Conservation (phyloP, 148 eudicot genomes). For the Persicaria maculosa region DNA sequence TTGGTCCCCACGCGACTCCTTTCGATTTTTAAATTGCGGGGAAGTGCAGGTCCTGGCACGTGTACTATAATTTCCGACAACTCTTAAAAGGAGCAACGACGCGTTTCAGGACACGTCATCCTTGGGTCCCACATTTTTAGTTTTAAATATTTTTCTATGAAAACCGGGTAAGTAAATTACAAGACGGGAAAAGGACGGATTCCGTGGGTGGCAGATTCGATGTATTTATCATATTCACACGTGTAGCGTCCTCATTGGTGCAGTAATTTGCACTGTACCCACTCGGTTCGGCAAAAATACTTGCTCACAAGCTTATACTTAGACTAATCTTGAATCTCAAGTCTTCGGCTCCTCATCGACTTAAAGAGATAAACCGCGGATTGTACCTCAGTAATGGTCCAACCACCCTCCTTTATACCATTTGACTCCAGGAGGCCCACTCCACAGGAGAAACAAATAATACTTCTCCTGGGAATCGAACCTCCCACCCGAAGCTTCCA, state of each 20-base stretch:
- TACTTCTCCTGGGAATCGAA: too few relatives aligned
- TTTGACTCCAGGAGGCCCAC: too few relatives aligned
- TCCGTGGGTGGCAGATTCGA: conserved; percentile 8
- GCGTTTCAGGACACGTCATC: conserved; percentile 7
- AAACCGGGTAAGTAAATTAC: neutral
- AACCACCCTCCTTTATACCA: too few relatives aligned
- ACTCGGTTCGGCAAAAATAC: too few relatives aligned
- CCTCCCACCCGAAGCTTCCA: too few relatives aligned
- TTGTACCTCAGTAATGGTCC: too few relatives aligned
- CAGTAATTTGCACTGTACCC: too few relatives aligned
- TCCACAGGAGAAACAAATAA: too few relatives aligned
- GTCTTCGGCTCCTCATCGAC: too few relatives aligned
- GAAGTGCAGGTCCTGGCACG: neutral
- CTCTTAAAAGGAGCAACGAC: neutral
- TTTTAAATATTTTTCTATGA: neutral
- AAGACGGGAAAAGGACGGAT: neutral
- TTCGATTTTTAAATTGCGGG: neutral
- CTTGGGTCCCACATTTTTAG: neutral
- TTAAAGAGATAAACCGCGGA: too few relatives aligned
- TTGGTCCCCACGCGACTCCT: conserved; percentile 4
- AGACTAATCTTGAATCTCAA: too few relatives aligned
- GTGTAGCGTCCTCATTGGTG: neutral
- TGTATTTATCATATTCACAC: neutral
- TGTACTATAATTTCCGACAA: conserved; percentile 2
- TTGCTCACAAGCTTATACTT: too few relatives aligned